Base-by-base conservation (phyloP, 805 yeast species). In the Kodamaea kakaduensis region DNA sequence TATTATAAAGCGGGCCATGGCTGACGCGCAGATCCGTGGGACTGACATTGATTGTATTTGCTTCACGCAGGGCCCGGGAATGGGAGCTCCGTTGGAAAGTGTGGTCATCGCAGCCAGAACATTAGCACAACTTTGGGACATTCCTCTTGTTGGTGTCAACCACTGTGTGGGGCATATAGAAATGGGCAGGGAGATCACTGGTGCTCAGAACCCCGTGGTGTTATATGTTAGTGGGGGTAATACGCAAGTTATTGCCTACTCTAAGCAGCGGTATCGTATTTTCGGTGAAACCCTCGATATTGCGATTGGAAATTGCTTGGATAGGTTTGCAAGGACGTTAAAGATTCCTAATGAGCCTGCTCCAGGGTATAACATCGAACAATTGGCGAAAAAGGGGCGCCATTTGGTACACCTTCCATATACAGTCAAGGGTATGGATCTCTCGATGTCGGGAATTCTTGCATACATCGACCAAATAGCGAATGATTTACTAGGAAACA, bases 251-350 rank as follows among this genome's bases (percentile, higher is more conserved):
- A 93, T 93, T 56, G 98, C 98, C 1, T 93, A 93, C 58, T 84
- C 96, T 3, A 84, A 83, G 47, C 96, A 90, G 53, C 60, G 95
- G 48, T 93, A 93, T 61, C 73, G 98, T 46, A 93, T 93, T n/a
- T 93, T 93, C 59, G 99, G 99, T n/a, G 99, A 93, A 57, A 93
- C 99, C 0, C 65, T 93, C 38, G 99, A 93, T 54, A 93, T 93
- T 23, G 98, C 99, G 14, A 87, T 93, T 38, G 99, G 99, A 1
- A 93, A 93, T 58, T 93, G 98, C 61, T 64, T 93, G 32, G 99
- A 93, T 56, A 61, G 99, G 47, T 93, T 93, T 71, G 98, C 99
- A 0, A 70, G 99, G 36, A 84, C 94, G 1, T 67, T 93, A 41
- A 77, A 73, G 52, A 93, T 93, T 31, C 76, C 97, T 1, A 93